phyloP scores from a whole-genome alignment of 2,329 filamentous ascomycete species.

The Colletotrichum tabaci region DNA sequence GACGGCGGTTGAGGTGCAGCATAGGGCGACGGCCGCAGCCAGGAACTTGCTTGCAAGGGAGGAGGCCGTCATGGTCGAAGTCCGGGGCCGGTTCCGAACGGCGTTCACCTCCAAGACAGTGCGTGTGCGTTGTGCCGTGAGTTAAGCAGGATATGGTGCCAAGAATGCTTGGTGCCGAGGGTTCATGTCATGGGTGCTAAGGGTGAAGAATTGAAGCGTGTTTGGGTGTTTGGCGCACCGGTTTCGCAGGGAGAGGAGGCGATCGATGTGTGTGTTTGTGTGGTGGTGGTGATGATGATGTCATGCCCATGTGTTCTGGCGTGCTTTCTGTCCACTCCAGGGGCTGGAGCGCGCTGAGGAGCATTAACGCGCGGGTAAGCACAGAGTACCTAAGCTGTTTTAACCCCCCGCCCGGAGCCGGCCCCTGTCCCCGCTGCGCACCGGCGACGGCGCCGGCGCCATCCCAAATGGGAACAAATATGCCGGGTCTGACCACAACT shows the following conservation, averaged over 20 bases:
- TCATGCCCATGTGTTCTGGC: slow-evolving; percentile 39
- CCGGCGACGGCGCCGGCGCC: slow-evolving; percentile 16
- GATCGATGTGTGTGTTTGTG: background rate
- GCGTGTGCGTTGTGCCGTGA: background rate
- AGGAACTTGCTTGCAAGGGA: slow-evolving; percentile 36
- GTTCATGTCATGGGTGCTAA: too few relatives aligned
- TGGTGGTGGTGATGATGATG: slow-evolving; percentile 25
- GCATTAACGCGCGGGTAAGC: too few relatives aligned
- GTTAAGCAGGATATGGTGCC: background rate
- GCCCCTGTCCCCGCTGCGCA: slow-evolving; percentile 17
- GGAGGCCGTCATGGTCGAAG: slow-evolving; percentile 15
- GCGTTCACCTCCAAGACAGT: background rate
- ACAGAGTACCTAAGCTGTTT: too few relatives aligned
- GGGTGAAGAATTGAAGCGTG: background rate
- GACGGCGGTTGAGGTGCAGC: slow-evolving; percentile 5
- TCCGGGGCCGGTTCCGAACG: background rate
- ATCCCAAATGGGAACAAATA: background rate
- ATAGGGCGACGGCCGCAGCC: slow-evolving; percentile 30
- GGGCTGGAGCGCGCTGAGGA: too few relatives aligned
- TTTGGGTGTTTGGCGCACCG: background rate
- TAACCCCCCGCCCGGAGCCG: slow-evolving; percentile 8
- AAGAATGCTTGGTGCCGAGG: background rate
- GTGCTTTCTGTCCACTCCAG: slow-evolving; percentile 18
- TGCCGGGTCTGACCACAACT: slow-evolving; percentile 1
- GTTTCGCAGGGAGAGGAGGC: slow-evolving; percentile 10